Percentiles rank a stretch among this genome's conserved stretches.
Conservation (phyloP, 441 rosid species). For the Pelargonium australe region DNA sequence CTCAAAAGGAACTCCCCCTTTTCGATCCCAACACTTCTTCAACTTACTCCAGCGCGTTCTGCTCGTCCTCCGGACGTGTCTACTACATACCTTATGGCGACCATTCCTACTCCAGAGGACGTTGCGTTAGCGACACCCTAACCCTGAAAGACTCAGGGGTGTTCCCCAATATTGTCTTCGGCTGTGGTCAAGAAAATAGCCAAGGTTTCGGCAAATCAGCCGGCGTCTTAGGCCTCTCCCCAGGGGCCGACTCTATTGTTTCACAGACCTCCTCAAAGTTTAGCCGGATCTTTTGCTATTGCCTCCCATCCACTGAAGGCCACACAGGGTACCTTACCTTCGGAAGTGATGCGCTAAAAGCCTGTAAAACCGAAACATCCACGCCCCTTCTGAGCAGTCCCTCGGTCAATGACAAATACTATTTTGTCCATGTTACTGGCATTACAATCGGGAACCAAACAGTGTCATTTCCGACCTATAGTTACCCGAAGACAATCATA, state of each 20-base stretch:
- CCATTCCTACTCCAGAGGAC: too few relatives aligned
- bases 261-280: slow-evolving; percentile 3
- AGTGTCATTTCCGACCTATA: too few relatives aligned
- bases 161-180: slow-evolving; percentile 22
- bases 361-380: slow-evolving; percentile 12
- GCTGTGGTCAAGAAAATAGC: slow-evolving; percentile 17
- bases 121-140: too few relatives aligned
- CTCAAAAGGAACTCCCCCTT: too few relatives aligned
- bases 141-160: too few relatives aligned
- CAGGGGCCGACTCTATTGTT: slow-evolving; percentile 11
- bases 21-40: too few relatives aligned
- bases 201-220: slow-evolving; percentile 9
- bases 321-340: slow-evolving; percentile 27
- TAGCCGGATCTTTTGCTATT: slow-evolving; percentile 24
- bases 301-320: slow-evolving; percentile 25
- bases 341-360: slow-evolving; percentile 22
- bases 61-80: too few relatives aligned
- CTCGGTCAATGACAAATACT: background rate
- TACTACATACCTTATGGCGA: too few relatives aligned
- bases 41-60: too few relatives aligned
- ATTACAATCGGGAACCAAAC: slow-evolving; percentile 17
- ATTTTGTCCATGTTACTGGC: slow-evolving; percentile 20
- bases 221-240: slow-evolving; percentile 32
- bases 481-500: slow-evolving; percentile 18
- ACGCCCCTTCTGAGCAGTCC: slow-evolving; percentile 12